Evolutionary conservation across 345 rosid genomes (phyloP), one percentile per base, ranked within the genome.

Genomic region (Camelina sativa): DNA sequence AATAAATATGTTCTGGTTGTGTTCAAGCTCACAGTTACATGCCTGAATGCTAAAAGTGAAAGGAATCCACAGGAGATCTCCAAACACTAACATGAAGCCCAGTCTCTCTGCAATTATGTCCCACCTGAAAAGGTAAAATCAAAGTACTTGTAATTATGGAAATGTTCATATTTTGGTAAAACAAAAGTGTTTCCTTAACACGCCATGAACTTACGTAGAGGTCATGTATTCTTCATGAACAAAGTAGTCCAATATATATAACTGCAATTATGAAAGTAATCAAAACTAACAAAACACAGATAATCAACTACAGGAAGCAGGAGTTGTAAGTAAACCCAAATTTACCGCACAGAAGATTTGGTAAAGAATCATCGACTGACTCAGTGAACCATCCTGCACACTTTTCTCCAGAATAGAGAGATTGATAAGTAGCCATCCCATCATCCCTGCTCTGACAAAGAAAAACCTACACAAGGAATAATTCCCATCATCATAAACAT

Each of bases 381-480:
- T 85, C 69, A 92, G 81, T 76, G 67, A 69, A 71, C 41, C 83
- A 74, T 84, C 85, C 46, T 81, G 81, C 65, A 84, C 67, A 82
- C 92, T 87, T 87, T 83, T 90, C 22, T 91, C 86, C 32, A 94
- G 81, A 83, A 94, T 76, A 53, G 98, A 94, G 70, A 89, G 85
- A 70, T 94, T 94, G 80, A 94, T 89, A 59, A 91, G 84, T 53
- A 94, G 86, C 97, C 97, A 94, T 68, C 97, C 97, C 97, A 91
- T 89, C 97, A 93, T 93, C 69, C 97, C 98, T 32, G 96, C 97
- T 87, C 93, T 85, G 55, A 93, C 98, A 81, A 89, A 91, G 87
- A 91, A 88, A 85, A 93, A 89, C 75, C 97, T 91, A 76, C 64
- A 72, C 70, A 71, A 61, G 50, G 72, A 80, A 62, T 41, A 38